Base-by-base conservation (phyloP, 2,329 filamentous ascomycete genomes). In the Zasmidium cellare region DNA sequence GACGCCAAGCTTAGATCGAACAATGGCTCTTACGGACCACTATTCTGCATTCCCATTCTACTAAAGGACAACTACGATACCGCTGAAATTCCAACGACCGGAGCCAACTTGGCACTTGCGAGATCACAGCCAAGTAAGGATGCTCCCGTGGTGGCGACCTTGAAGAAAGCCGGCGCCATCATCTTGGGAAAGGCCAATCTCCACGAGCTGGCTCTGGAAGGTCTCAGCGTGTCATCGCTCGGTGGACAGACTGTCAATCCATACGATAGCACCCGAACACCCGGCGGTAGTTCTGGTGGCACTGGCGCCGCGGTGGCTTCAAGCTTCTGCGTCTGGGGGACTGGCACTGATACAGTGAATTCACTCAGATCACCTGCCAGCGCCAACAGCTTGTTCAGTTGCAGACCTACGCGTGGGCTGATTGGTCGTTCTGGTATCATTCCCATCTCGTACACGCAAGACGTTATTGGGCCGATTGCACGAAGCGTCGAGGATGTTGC, bases 51-150 rank as follows among this genome's bases (percentile, higher is more conserved):
- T 18, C 85, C 86, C 0, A 70, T 87, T 12, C 67, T 88, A 3
- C 71, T 88, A 5, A 88, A 88, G 69, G 86, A 88, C 71, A 88
- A 87, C 66, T 86, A 81, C 66, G 80, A 86, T 55, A 82, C 83
- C 0, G 62, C 69, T 0, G 77, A 79, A 19, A 80, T 85, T 71
- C 79, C 79, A 46, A 88, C 85, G 0, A 87, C 84, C 0, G 84
- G 81, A 0, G 83, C 79, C 3, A 81, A 76, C 58, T 64, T 79
- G 7, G 81, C 77, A 3, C 72, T 88, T 9, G 77, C 77, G 28
- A 66, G 74, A 1, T 81, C 79, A 20, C 72, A 69, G 53, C 84
- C 79, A 6, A 70, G 69, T 1, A 65, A 71, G n/a, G 70, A 73
- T 58, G 71, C 71, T 16, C 64, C 67, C 9, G 59, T 61, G 9